Evolutionary conservation across 129 eudicot genomes (phyloP).

Genomic region (Ambrosia trifida): DNA sequence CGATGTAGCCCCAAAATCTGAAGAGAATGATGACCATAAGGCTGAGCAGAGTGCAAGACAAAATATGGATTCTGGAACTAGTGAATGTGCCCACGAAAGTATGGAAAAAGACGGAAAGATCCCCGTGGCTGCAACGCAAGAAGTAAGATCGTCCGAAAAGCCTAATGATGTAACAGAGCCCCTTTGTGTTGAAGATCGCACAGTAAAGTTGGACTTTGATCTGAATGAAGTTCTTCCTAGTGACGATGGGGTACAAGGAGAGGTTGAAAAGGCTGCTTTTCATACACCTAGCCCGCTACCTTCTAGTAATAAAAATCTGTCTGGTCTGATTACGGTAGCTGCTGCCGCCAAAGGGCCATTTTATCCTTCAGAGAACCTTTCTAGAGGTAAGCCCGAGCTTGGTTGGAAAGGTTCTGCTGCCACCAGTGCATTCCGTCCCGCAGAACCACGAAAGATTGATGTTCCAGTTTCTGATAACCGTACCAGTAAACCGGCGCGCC

Average conservation of each 20-base stretch:
- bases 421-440: constrained; percentile 98
- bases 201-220: constrained; percentile 64
- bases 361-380: constrained; percentile 66
- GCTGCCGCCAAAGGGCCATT: constrained; percentile 89
- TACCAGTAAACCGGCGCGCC: constrained; percentile 32
- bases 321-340: constrained; percentile 74
- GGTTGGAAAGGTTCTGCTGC: constrained; percentile 99
- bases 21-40: constrained; percentile 18
- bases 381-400: constrained; percentile 64
- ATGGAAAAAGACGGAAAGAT: constrained; percentile 24
- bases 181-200: constrained; percentile 26
- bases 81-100: constrained; percentile 16
- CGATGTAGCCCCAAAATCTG: constrained; percentile 19
- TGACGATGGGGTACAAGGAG: constrained; percentile 69
- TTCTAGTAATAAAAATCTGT: constrained; percentile 31
- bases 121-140: constrained; percentile 28
- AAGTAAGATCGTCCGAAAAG: constrained; percentile 23
- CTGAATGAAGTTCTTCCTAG: constrained; percentile 66
- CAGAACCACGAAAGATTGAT: constrained; percentile 79
- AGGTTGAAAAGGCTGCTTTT: constrained; percentile 33
- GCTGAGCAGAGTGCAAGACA: constrained; percentile 25
- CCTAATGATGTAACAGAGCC: constrained; percentile 29
- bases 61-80: constrained; percentile 22
- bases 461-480: constrained; percentile 33
- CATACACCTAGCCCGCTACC: constrained; percentile 33